These are phyloP conservation scores for Hawksworthiomyces lignivorus DNA, from an alignment of 2,329 filamentous ascomycete species.

Conservation along the genomic window DNA sequence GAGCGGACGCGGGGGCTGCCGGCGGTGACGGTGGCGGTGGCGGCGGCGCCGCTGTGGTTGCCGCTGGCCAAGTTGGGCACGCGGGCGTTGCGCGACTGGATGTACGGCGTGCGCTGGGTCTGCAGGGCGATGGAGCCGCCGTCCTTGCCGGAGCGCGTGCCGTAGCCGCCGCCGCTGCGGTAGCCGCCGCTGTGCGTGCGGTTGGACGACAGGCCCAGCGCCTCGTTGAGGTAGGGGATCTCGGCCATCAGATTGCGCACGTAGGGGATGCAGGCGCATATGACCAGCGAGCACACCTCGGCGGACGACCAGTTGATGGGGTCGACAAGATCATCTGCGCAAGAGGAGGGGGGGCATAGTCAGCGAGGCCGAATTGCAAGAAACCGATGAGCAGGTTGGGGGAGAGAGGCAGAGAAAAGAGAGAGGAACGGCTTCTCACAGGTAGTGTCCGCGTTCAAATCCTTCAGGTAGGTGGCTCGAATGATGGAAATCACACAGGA, in stretches of 20 bases:
- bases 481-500: conserved; percentile 32
- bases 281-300: conserved; percentile 28
- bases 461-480: conserved; percentile 27
- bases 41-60: too few relatives aligned
- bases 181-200: too few relatives aligned
- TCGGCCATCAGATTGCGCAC: conserved; percentile 8
- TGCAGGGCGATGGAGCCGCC: conserved; percentile 6
- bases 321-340: conserved; percentile 5
- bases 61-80: too few relatives aligned
- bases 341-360: too few relatives aligned
- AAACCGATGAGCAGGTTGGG: too few relatives aligned
- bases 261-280: conserved; percentile 19
- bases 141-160: background rate
- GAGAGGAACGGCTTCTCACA: conserved; percentile 25
- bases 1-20: background rate
- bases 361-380: too few relatives aligned
- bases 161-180: too few relatives aligned
- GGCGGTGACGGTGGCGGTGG: too few relatives aligned
- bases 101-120: conserved; percentile 1
- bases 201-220: conserved; percentile 5
- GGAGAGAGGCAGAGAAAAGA: too few relatives aligned
- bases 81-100: conserved; percentile 5
- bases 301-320: conserved; percentile 26
- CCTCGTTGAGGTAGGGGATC: conserved; percentile 5
- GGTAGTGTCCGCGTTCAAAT: conserved; percentile 27